phyloP scores from a whole-genome alignment of 2,329 filamentous ascomycete genomes.

The Ophiostoma australiae region DNA sequence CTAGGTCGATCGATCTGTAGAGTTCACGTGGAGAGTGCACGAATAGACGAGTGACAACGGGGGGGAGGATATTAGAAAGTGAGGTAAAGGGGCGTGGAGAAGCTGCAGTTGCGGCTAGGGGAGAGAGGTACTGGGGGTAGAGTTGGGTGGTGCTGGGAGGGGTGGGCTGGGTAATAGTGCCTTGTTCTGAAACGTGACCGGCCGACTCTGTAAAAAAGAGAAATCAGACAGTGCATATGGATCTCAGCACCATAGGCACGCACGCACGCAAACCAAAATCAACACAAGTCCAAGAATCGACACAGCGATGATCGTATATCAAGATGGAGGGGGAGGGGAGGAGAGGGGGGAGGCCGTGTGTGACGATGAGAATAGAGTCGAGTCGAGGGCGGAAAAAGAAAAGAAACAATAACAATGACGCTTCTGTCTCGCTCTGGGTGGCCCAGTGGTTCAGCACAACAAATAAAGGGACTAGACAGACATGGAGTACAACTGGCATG shows the following conservation, averaged over 20 bases:
- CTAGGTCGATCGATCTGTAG: constrained; percentile 10
- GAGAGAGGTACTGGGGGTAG: constrained; percentile 1
- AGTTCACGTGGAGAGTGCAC: constrained; percentile 10
- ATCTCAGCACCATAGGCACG: background rate
- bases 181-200: constrained; percentile 21
- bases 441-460: constrained; percentile 14
- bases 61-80: background rate
- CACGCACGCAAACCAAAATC: background rate
- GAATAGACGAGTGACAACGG: background rate
- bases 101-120: constrained; percentile 9
- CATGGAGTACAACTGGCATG: constrained; percentile 23
- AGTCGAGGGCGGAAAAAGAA: background rate
- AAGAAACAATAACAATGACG: constrained; percentile 20
- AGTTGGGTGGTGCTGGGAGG: background rate
- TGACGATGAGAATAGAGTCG: background rate
- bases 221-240: background rate
- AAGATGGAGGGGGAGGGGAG: background rate
- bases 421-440: background rate
- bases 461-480: constrained; percentile 23
- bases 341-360: background rate
- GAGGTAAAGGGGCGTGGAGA: constrained; percentile 13
- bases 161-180: constrained; percentile 7
- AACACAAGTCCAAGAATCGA: background rate
- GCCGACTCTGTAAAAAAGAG: background rate
- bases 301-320: background rate